Base-by-base conservation (phyloP, 1,139 yeast genomes). In the Geotrichum histeridarum region DNA sequence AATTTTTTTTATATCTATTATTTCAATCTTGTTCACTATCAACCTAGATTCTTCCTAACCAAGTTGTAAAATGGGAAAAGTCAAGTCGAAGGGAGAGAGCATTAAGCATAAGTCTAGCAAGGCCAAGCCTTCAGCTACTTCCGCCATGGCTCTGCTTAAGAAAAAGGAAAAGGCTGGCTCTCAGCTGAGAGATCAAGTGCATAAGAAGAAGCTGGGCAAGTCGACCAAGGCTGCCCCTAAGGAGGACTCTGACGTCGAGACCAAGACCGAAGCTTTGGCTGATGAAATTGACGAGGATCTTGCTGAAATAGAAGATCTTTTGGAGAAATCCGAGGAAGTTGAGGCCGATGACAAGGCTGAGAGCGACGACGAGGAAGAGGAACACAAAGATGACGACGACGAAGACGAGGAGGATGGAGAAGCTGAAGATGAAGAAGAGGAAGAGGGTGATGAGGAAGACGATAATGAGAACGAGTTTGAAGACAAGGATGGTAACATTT, bases 241-340 rank as follows among this genome's bases (percentile, higher is more conserved):
- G 42, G 54, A 43, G 35, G 47, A 35, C 22, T 18, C 12, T 8
- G n/a, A 22, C 36, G 14, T 52, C 33, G 59, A 39, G 18, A 55
- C 43, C 3, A 60, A 56, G 33, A 54, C 50, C n/a, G 62, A 62
- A 36, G 61, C 57, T 11, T 62, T 57, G 39, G 66, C 58, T 9
- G 65, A 64, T 35, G 67, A 63, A 48, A 60, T 64, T 37, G 68
- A 64, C 39, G 62, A 59, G 31, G 64, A 61, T 9, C 58, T 59
- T 12, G 64, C 59, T 14, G 64, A 61, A n/a, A 58, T 61, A 39
- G 61, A 59, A 42, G 63, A 48, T 31, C 56, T 62, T 33, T 59
- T 61, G 33, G 64, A 61, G 48, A 59, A 54, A 27, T 57, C 50
- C 44, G 57, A 48, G 30, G 62, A 57, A 31, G 59, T 54, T 6